Conservation (phyloP, 2,329 filamentous ascomycete species). For the Aureobasidium subglaciale region DNA sequence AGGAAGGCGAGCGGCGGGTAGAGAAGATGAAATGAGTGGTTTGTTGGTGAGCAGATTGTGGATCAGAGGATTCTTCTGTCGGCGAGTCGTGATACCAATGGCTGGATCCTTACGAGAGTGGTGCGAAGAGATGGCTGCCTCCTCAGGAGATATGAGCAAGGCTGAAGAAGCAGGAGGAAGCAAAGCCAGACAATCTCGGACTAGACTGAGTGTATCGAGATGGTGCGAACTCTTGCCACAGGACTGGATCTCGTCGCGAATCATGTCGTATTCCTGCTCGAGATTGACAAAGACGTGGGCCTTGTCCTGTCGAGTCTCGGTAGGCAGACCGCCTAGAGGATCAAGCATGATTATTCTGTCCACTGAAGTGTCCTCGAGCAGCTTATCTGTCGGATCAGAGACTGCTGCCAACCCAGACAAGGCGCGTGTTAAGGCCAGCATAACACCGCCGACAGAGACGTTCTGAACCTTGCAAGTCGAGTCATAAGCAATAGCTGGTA, state of each 20-base stretch:
- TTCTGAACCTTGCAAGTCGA: slow-evolving; percentile 43
- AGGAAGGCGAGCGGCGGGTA: slow-evolving; percentile 63
- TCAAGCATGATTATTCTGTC: slow-evolving; percentile 88
- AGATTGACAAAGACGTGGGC: slow-evolving; percentile 87
- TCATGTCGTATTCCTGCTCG: slow-evolving; percentile 73
- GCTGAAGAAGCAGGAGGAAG: slow-evolving; percentile 80
- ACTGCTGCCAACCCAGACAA: slow-evolving; percentile 56
- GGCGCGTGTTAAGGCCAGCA: slow-evolving; percentile 70
- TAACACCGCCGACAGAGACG: slow-evolving; percentile 54
- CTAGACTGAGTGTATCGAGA: slow-evolving; percentile 66
- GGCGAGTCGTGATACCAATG: slow-evolving; percentile 47
- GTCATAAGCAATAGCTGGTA: slow-evolving; percentile 58
- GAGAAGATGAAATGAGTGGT: slow-evolving; percentile 81
- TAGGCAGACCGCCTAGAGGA: slow-evolving; percentile 77
- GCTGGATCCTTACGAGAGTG: slow-evolving; percentile 15
- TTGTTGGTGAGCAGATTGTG: slow-evolving; percentile 96
- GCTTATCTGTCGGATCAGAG: not conserved
- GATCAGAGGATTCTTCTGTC: slow-evolving; percentile 76
- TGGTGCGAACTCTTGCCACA: slow-evolving; percentile 35
- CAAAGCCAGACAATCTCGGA: slow-evolving; percentile 62
- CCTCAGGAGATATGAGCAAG: slow-evolving; percentile 77
- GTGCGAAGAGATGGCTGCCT: slow-evolving; percentile 60
- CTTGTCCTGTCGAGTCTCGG: slow-evolving; percentile 48
- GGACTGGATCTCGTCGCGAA: slow-evolving; percentile 48
- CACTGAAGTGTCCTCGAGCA: slow-evolving; percentile 47